Percentiles rank a stretch among this genome's conserved stretches.
Conservation (phyloP, 2,329 filamentous ascomycete genomes). For the Graphilbum sp. region DNA sequence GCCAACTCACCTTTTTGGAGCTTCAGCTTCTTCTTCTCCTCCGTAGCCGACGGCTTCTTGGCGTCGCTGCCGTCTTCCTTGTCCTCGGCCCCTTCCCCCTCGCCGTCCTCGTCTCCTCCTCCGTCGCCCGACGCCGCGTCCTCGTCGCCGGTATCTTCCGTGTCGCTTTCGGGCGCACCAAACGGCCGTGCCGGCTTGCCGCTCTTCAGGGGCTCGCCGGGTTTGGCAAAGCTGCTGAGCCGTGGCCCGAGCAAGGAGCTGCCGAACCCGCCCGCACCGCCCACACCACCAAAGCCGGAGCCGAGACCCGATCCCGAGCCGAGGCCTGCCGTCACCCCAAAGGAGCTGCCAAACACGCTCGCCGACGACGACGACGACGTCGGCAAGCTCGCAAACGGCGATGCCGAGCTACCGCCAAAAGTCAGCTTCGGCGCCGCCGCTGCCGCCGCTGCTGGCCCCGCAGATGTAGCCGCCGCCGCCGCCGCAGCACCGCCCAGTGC, state of each 20-base stretch:
- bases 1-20: conserved; percentile 49
- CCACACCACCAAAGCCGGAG: conserved; percentile 30
- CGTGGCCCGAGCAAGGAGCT: conserved; percentile 23
- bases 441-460: conserved; percentile 14
- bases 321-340: conserved; percentile 26
- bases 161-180: conserved; percentile 55
- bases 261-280: conserved; percentile 20
- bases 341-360: conserved; percentile 24
- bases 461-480: conserved; percentile 13
- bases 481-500: conserved; percentile 16
- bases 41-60: conserved; percentile 13
- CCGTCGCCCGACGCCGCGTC: conserved; percentile 1
- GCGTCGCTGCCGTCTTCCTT: conserved; percentile 27
- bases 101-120: conserved; percentile 29
- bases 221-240: conserved; percentile 55
- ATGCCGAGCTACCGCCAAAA: conserved; percentile 27
- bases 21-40: conserved; percentile 49
- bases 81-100: conserved; percentile 24
- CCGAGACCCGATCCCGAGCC: conserved; percentile 18
- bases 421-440: conserved; percentile 27
- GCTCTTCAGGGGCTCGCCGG: conserved; percentile 34
- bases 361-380: no score
- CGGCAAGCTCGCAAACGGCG: conserved; percentile 28
- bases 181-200: conserved; percentile 56
- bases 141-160: conserved; percentile 30